phyloP scores from a whole-genome alignment of 1,284 basidiomycete species.

The Amylostereum chailletii region DNA sequence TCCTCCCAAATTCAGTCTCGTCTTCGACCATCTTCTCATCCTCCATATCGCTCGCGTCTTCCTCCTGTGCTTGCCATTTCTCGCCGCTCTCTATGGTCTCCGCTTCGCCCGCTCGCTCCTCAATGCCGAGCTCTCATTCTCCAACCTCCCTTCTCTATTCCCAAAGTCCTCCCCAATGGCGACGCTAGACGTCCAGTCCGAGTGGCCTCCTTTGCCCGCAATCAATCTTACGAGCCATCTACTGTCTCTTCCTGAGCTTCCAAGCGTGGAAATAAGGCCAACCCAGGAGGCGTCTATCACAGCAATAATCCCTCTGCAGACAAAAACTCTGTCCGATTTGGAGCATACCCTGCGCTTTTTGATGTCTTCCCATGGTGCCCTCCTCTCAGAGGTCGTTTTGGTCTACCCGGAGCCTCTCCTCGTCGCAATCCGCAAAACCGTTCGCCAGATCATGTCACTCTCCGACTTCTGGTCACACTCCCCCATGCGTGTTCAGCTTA shows the following conservation, averaged over 20 bases:
- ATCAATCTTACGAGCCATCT: too few species aligned
- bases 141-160: too few species aligned
- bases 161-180: too few species aligned
- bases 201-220: neutral
- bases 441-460: constrained; percentile 24
- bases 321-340: constrained; percentile 25
- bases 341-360: constrained; percentile 21
- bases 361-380: constrained; percentile 24
- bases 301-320: constrained; percentile 39
- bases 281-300: constrained; percentile 25
- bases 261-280: too few species aligned
- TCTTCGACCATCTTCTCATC: neutral
- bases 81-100: too few species aligned
- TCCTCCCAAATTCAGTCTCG: too few species aligned
- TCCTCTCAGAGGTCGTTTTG: constrained; percentile 37
- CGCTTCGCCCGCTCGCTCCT: too few species aligned
- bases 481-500: constrained; percentile 29
- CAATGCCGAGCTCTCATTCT: too few species aligned
- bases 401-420: constrained; percentile 34
- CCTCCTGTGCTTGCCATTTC: neutral
- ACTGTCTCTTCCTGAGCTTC: too few species aligned
- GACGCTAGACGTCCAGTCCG: neutral
- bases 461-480: constrained; percentile 12
- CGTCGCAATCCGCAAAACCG: constrained; percentile 22
- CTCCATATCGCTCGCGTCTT: constrained; percentile 1